Evolutionary conservation across 345 rosid genomes (phyloP).

Genomic region (Euphorbia lathyris): DNA sequence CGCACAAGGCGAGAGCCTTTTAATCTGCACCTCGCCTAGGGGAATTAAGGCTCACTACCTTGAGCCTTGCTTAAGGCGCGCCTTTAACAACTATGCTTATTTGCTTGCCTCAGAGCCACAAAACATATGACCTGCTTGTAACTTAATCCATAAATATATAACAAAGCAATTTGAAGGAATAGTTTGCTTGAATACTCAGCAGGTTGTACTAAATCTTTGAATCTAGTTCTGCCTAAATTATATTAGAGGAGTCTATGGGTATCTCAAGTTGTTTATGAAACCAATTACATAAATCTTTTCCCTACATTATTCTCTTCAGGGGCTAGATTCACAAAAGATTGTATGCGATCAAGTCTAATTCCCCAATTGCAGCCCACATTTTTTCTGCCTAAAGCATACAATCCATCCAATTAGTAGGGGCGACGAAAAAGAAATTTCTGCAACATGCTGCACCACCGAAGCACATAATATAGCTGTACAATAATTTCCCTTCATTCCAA

Average conservation of each 20-base stretch:
- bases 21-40: no score
- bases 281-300: background rate
- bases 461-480: background rate
- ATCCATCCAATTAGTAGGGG: background rate
- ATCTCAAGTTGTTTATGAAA: background rate
- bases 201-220: constrained; percentile 1
- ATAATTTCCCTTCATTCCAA: background rate
- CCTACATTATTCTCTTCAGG: background rate
- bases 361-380: background rate
- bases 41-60: no score
- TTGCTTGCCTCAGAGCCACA: no score
- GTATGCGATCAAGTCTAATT: background rate
- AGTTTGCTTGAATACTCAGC: background rate
- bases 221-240: background rate
- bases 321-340: background rate
- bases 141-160: background rate
- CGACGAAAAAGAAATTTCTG: background rate
- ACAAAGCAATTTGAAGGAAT: background rate
- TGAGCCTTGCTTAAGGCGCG: no score
- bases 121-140: background rate
- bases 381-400: background rate
- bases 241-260: background rate
- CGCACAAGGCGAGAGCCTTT: no score
- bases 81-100: no score
- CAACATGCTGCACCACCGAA: background rate